Evolutionary conservation across 1,284 basidiomycete genomes (phyloP), one percentile per base, ranked within the genome.

Genomic region (Leccinum pseudoinsigne): DNA sequence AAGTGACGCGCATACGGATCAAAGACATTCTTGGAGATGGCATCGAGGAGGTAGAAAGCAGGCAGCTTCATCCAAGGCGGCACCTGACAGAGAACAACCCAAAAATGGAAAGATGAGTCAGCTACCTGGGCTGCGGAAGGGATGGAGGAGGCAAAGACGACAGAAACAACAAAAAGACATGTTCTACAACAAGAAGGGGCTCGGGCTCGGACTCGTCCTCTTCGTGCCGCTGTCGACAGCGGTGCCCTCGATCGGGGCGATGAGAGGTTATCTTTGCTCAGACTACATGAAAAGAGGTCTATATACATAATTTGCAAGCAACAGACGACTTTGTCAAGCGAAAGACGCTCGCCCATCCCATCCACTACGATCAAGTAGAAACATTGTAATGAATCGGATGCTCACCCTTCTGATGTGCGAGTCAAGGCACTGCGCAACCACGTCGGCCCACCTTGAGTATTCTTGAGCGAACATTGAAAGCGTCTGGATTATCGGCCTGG

Each of bases 401-500:
- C 92, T 92, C 89, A 94, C 92, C 87, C 85, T 81, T 68, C 92
- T 84, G 62, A 98, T 94, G 68, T 98, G 95, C 34, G 84, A 79
- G 72, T 97, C 95, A 56, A 99, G 80, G 75, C 93, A 94, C 68
- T 95, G 89, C 1, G 90, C 91, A 23, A 98, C 90, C 59, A 94
- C 86, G 64, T 90, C 86, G 68, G 93, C 88, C 78, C 89, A 84
- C 66, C 91, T 87, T 61, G 87, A 81, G 74, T 92, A 89, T 65
- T 97, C 92, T 81, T 95, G 92, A 40, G 97, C 96, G 71, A 95
- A 86, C 82, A 97, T 87, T 34, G 97, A 98, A n/a, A 99, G 81
- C 66, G 86, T 87, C 78, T 97, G 95, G 71, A 99, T 99, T 68
- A 98, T 90, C 14, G 95, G 93, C 74, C 96, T 91, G 68, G 95